Conservation (phyloP, 1,284 basidiomycete species). For the Retiboletus flavoniger region DNA sequence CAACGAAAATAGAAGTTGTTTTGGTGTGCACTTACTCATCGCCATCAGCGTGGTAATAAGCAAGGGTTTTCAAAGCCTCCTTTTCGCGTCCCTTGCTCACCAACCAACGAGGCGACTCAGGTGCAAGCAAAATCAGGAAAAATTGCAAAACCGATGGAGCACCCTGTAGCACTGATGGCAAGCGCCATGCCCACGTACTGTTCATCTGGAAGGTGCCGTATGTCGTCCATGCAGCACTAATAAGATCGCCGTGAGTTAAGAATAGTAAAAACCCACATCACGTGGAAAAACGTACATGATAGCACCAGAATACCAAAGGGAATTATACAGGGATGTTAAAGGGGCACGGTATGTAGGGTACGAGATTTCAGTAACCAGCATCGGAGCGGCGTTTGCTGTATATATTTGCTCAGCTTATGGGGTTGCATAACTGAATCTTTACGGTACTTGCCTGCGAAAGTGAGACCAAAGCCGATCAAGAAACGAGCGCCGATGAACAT, state of each 20-base stretch:
- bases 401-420: background rate
- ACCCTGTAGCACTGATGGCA: slow-evolving; percentile 67
- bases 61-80: slow-evolving; percentile 60
- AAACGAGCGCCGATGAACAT: slow-evolving; percentile 84
- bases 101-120: slow-evolving; percentile 73
- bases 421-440: background rate
- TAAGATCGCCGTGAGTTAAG: background rate
- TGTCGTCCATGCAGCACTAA: slow-evolving; percentile 71
- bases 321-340: slow-evolving; percentile 72
- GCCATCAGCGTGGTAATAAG: slow-evolving; percentile 75
- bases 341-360: slow-evolving; percentile 75
- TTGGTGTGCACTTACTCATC: slow-evolving; percentile 40
- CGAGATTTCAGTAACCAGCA: slow-evolving; percentile 74
- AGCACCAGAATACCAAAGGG: slow-evolving; percentile 77
- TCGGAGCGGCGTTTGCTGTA: slow-evolving; percentile 63
- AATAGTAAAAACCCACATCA: background rate
- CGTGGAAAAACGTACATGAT: slow-evolving; percentile 51
- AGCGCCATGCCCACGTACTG: slow-evolving; percentile 71
- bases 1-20: background rate
- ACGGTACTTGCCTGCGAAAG: slow-evolving; percentile 54
- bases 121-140: slow-evolving; percentile 55
- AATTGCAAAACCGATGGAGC: slow-evolving; percentile 64
- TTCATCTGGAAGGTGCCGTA: slow-evolving; percentile 70
- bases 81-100: slow-evolving; percentile 62
- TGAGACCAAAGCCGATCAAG: slow-evolving; percentile 77